Percentiles rank a stretch among this genome's conserved stretches.
Evolutionary conservation across 1,284 basidiomycete genomes (phyloP).

Genomic region (Ganoderma leucocontextum): DNA sequence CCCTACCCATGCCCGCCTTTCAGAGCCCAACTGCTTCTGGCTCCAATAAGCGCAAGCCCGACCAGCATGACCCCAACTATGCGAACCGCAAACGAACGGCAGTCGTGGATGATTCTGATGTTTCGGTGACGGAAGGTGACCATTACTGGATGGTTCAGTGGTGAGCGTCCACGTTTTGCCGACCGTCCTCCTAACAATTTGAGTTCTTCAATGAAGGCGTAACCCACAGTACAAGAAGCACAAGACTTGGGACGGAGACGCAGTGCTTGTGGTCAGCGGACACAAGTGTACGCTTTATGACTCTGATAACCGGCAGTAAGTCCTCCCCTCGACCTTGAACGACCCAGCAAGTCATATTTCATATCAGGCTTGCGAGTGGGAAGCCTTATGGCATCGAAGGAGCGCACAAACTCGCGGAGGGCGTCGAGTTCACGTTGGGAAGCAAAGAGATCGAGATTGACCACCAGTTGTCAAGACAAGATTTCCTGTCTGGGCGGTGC

Average conservation of each 20-base stretch:
- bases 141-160: slow-evolving; percentile 78
- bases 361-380: slow-evolving; percentile 37
- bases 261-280: slow-evolving; percentile 63
- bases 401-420: slow-evolving; percentile 50
- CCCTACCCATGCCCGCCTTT: slow-evolving; percentile 36
- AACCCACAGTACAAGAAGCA: slow-evolving; percentile 85
- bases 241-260: slow-evolving; percentile 93
- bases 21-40: slow-evolving; percentile 26
- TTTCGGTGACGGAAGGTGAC: slow-evolving; percentile 39
- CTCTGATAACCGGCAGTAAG: slow-evolving; percentile 64
- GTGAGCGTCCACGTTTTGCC: slow-evolving; percentile 43
- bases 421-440: slow-evolving; percentile 65
- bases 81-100: slow-evolving; percentile 47
- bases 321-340: slow-evolving; percentile 44
- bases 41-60: slow-evolving; percentile 41
- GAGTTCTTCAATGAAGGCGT: slow-evolving; percentile 56
- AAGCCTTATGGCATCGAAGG: slow-evolving; percentile 45
- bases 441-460: slow-evolving; percentile 79
- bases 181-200: not conserved
- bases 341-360: not conserved
- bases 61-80: slow-evolving; percentile 38
- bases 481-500: slow-evolving; percentile 71
- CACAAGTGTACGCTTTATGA: slow-evolving; percentile 64
- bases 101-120: slow-evolving; percentile 29
- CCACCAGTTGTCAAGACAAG: slow-evolving; percentile 57